phyloP scores from a whole-genome alignment of 1,284 basidiomycete genomes.

The Leccinum colubrinum region DNA sequence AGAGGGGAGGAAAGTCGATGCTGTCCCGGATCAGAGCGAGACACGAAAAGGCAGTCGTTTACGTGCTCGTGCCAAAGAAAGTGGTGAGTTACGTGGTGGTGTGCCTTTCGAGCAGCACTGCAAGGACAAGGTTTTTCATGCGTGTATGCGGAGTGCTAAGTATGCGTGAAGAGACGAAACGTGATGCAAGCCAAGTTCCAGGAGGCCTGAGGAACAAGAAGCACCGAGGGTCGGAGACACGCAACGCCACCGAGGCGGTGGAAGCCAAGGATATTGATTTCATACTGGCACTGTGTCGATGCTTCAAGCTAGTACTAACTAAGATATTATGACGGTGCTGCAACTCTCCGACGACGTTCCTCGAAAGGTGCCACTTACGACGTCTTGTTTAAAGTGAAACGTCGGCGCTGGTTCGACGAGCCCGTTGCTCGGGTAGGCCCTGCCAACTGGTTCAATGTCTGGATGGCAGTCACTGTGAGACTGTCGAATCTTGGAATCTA shows the following conservation, averaged over 20 bases:
- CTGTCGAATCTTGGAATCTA: not conserved
- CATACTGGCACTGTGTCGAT: not conserved
- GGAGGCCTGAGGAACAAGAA: not conserved
- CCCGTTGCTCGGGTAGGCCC: not conserved
- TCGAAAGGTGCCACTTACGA: not conserved
- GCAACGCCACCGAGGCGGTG: not conserved
- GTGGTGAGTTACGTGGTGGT: constrained; percentile 15
- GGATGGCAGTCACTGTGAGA: not conserved
- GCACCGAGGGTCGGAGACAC: not conserved
- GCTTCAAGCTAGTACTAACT: not conserved
- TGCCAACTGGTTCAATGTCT: not conserved
- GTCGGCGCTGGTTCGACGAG: not conserved
- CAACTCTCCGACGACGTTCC: not conserved
- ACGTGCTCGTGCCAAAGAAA: not conserved
- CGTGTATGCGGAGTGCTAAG: not conserved
- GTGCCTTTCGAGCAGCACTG: constrained; percentile 26
- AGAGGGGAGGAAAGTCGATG: not conserved
- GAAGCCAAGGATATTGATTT: not conserved
- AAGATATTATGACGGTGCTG: not conserved
- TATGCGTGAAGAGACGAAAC: constrained; percentile 1
- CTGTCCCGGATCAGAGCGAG: constrained; percentile 16
- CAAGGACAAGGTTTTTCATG: constrained; percentile 31
- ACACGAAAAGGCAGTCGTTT: not conserved
- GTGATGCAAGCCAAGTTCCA: not conserved
- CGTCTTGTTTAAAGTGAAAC: not conserved